phyloP scores from a whole-genome alignment of 768 basidiomycete species.

The Hygrocybe coccinea region DNA sequence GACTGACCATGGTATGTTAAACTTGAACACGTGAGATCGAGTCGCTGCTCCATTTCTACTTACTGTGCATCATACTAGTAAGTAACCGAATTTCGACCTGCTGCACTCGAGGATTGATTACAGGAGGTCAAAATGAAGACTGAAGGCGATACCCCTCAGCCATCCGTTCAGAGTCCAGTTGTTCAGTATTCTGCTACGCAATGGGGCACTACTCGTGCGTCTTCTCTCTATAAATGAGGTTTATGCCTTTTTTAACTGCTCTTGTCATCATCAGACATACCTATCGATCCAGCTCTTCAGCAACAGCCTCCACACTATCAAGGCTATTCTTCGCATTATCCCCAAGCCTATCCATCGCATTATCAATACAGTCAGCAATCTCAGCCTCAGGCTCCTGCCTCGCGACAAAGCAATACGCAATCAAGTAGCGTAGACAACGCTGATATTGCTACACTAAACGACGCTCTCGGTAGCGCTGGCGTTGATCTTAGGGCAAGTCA shows the following conservation, averaged over 20 bases:
- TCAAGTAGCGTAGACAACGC: constrained; percentile 50
- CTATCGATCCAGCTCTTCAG: too few relatives aligned
- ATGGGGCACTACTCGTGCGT: constrained; percentile 3
- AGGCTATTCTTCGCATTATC: constrained; percentile 33
- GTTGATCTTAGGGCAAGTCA: constrained; percentile 71
- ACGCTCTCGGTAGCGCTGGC: constrained; percentile 81
- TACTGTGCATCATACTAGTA: too few relatives aligned
- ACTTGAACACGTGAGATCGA: too few relatives aligned
- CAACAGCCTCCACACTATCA: too few relatives aligned
- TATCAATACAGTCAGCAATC: constrained; percentile 37
- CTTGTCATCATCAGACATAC: too few relatives aligned
- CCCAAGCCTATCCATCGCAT: constrained; percentile 39
- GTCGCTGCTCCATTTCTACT: too few relatives aligned
- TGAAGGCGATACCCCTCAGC: neutral
- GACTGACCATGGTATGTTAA: neutral
- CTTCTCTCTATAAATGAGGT: too few relatives aligned
- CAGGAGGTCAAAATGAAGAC: constrained; percentile 4
- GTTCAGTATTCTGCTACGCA: neutral
- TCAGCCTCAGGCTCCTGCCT: constrained; percentile 5
- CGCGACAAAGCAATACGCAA: constrained; percentile 16
- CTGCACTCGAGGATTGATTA: too few relatives aligned
- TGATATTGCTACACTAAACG: constrained; percentile 75
- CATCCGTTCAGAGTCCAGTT: neutral
- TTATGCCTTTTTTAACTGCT: too few relatives aligned
- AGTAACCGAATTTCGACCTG: too few relatives aligned